Conservation (phyloP, 176 grass and related monocot genomes). For the Saccharum officinarum region DNA sequence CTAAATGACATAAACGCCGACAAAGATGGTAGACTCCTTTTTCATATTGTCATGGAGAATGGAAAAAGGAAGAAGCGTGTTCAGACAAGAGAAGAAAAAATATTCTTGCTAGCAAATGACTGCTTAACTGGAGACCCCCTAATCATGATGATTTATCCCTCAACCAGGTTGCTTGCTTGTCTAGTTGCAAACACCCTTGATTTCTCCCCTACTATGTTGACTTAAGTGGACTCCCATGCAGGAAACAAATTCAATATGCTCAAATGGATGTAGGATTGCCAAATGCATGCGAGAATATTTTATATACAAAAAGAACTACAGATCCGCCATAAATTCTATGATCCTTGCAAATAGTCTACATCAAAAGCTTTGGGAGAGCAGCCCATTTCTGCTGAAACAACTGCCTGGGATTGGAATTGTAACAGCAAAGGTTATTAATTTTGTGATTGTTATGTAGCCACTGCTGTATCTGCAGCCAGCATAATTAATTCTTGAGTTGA, state of each 20-base stretch:
- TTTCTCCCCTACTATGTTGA: slow-evolving; percentile 11
- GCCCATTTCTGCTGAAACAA: slow-evolving; percentile 85
- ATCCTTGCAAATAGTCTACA: slow-evolving; percentile 81
- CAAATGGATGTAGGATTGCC: slow-evolving; percentile 84
- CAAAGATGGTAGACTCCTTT: slow-evolving; percentile 77
- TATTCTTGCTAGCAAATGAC: slow-evolving; percentile 90
- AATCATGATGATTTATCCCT: slow-evolving; percentile 62
- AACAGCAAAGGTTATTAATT: slow-evolving; percentile 82
- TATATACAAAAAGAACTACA: slow-evolving; percentile 84
- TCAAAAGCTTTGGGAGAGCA: slow-evolving; percentile 90
- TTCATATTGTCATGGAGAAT: slow-evolving; percentile 77
- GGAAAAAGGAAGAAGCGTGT: slow-evolving; percentile 92
- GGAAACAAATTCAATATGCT: slow-evolving; percentile 84
- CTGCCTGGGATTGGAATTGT: slow-evolving; percentile 94
- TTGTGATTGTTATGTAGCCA: slow-evolving; percentile 20
- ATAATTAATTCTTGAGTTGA: slow-evolving; percentile 38
- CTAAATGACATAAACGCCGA: slow-evolving; percentile 90
- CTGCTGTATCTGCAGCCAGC: slow-evolving; percentile 5
- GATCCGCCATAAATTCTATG: slow-evolving; percentile 69
- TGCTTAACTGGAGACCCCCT: slow-evolving; percentile 83
- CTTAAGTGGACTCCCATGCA: slow-evolving; percentile 43
- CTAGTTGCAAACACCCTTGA: slow-evolving; percentile 22
- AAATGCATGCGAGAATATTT: slow-evolving; percentile 98
- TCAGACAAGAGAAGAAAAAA: slow-evolving; percentile 91
- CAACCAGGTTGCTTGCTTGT: too few relatives aligned